phyloP scores from a whole-genome alignment of 306 rosid species.

The Fragaria ananassa region DNA sequence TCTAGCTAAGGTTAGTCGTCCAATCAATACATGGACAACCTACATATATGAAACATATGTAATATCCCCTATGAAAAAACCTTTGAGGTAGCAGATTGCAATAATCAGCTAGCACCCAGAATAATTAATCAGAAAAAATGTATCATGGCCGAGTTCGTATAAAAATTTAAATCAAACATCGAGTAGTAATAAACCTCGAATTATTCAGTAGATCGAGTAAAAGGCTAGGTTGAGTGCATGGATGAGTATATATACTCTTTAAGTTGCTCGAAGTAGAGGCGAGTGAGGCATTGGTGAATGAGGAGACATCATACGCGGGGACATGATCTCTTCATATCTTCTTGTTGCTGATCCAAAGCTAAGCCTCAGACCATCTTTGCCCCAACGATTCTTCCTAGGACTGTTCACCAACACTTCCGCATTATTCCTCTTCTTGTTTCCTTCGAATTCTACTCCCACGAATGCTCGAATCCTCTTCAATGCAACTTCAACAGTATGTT shows the following conservation, averaged over 20 bases:
- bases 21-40: not conserved
- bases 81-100: not conserved
- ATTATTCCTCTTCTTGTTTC: slow-evolving; percentile 12
- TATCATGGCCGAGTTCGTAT: not conserved
- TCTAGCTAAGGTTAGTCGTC: slow-evolving; percentile 2
- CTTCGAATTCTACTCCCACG: slow-evolving; percentile 28
- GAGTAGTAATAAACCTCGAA: not conserved
- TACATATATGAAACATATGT: not conserved
- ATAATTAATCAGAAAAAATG: not conserved
- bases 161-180: not conserved
- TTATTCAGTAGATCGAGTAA: not conserved
- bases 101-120: not conserved
- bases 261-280: slow-evolving; percentile 59
- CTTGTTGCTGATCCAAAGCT: slow-evolving; percentile 43
- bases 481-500: slow-evolving; percentile 58
- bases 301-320: slow-evolving; percentile 64
- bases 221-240: not conserved
- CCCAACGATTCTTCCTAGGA: slow-evolving; percentile 25
- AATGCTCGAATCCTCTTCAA: slow-evolving; percentile 53
- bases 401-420: not conserved
- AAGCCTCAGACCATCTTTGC: slow-evolving; percentile 43
- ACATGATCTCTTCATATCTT: slow-evolving; percentile 51
- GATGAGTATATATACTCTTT: slow-evolving; percentile 7
- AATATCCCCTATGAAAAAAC: not conserved
- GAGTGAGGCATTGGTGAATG: slow-evolving; percentile 77